Evolutionary conservation across 2,329 filamentous ascomycete species (phyloP).

Genomic region (Tolypocladium cylindrosporum): DNA sequence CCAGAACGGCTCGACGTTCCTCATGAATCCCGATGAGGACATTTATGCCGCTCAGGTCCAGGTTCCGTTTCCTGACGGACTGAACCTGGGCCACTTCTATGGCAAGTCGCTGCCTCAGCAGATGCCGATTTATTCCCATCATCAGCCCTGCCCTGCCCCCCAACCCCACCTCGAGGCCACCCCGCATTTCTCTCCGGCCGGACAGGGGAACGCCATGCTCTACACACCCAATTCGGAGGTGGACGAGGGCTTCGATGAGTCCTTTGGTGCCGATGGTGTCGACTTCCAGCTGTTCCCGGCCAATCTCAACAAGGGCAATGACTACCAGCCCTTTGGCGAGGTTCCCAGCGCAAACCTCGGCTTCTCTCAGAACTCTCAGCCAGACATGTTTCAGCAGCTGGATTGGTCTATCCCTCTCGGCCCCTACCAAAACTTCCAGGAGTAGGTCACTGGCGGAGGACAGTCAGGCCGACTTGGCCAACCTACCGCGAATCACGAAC

Average conservation of each 20-base stretch:
- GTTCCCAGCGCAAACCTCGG: constrained; percentile 39
- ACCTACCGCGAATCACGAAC: not conserved
- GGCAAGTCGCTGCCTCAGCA: constrained; percentile 33
- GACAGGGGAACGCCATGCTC: constrained; percentile 58
- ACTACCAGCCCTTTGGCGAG: constrained; percentile 37
- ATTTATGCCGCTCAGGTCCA: constrained; percentile 50
- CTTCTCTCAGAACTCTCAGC: constrained; percentile 42
- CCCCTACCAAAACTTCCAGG: not conserved
- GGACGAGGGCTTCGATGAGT: constrained; percentile 57
- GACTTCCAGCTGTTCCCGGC: constrained; percentile 58
- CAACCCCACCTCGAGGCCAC: constrained; percentile 10
- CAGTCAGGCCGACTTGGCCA: not conserved
- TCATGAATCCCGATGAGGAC: constrained; percentile 45
- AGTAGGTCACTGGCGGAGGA: not conserved
- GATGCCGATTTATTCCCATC: constrained; percentile 23
- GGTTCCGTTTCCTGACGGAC: constrained; percentile 37
- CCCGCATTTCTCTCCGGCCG: constrained; percentile 57
- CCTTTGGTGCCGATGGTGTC: constrained; percentile 30
- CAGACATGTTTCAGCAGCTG: constrained; percentile 36
- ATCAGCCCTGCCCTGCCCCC: constrained; percentile 15
- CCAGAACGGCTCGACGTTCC: constrained; percentile 51
- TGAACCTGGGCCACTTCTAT: constrained; percentile 27
- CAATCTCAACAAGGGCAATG: constrained; percentile 27
- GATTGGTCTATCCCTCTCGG: constrained; percentile 23
- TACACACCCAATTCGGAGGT: constrained; percentile 56